Base-by-base conservation (phyloP, 257 asterid genomes). In the Penstemon eatonii region DNA sequence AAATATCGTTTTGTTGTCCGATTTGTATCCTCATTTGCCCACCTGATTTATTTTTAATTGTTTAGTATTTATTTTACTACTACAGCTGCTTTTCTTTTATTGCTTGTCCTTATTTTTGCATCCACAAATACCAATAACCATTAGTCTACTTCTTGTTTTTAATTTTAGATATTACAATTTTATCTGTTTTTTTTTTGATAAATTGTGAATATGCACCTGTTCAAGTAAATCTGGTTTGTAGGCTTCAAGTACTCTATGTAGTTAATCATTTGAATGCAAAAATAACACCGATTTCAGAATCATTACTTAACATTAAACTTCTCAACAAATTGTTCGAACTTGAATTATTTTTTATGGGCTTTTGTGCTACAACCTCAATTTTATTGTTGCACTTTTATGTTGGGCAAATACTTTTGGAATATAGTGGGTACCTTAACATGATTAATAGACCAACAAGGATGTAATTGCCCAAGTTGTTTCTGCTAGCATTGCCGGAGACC, bases 401-500 rank as follows among this genome's bases (percentile, higher is more conserved):
- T 15, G 11, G 42, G 44, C 8, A 19, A 53, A 44, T 7, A 19
- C 39, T 3, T 9, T 3, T 47, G 8, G 37, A 7, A 10, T 13
- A 3, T 15, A 7, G 44, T 38, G 25, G 8, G 8, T 65, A 15
- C 85, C 88, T 85, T 83, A 52, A 83, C 82, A 3, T 43, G n/a
- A 7, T 56, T 37, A 5, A 5, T 70, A 89, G 95, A 82, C 91
- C 83, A 91, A 91, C 67, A 85, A 80, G 62, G 96, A 87, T 68
- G 84, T 89, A 38, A 71, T 73, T 56, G 87, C 93, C n/a, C 98
- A 91, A 69, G 76, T 91, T 72, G 76, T 84, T 7, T 89, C 90
- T 43, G 88, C 98, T 47, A 91, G 86, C 81, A 89, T 91, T 45
- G 79, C 95, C 15, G 98, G 98, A 19, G 96, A 91, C 67, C 84